Evolutionary conservation across 352 stramenopile species (phyloP).

Genomic region (Phytopythium ostracodes): DNA sequence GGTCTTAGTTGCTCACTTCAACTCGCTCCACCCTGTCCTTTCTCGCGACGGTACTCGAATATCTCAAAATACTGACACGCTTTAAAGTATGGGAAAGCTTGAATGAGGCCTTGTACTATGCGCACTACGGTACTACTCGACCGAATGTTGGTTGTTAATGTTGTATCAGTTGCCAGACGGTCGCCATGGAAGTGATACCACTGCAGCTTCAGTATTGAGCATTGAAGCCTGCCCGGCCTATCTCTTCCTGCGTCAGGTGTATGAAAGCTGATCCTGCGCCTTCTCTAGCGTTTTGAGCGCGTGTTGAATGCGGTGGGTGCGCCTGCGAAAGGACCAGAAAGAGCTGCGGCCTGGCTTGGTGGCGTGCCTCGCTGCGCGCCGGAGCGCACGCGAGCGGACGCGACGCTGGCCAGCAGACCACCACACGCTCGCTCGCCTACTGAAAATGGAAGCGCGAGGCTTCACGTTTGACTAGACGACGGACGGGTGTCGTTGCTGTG

Average conservation of each 20-base stretch:
- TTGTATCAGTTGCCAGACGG: background rate
- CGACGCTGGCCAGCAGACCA: background rate
- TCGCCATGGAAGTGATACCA: background rate
- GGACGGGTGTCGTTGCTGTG: background rate
- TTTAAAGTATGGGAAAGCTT: background rate
- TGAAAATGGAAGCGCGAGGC: background rate
- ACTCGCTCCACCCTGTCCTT: background rate
- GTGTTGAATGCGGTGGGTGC: background rate
- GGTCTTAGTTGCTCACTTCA: background rate
- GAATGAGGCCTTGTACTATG: too few species aligned
- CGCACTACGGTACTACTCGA: too few species aligned
- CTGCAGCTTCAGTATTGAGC: too few species aligned
- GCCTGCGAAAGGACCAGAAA: slow-evolving; percentile 1
- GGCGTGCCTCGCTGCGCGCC: background rate
- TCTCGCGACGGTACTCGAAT: background rate
- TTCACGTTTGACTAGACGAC: too few species aligned
- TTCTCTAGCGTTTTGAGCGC: background rate
- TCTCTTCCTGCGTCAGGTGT: background rate
- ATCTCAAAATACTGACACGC: background rate
- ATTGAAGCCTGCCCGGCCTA: background rate
- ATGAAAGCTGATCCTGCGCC: background rate
- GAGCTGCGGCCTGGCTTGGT: background rate
- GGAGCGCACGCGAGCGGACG: background rate
- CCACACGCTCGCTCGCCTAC: background rate
- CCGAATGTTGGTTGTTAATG: background rate